Percentiles rank a stretch among this genome's conserved stretches.
Conservation (phyloP, 169 alveolate species). For the Plasmodium gaboni region DNA sequence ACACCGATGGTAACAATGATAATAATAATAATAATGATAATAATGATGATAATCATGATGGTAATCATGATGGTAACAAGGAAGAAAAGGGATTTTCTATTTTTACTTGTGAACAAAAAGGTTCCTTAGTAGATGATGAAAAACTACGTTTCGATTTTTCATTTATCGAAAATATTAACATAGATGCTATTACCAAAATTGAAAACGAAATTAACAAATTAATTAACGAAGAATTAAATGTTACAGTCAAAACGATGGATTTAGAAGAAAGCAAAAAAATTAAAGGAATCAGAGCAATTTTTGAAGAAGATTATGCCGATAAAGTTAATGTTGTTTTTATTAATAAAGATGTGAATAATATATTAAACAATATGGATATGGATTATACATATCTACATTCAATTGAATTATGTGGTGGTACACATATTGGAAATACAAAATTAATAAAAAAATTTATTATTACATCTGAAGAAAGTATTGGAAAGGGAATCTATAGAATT, state of each 20-base stretch:
- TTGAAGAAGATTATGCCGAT: conserved; percentile 94
- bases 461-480: conserved; percentile 92
- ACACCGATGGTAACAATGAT: background rate
- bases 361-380: conserved; percentile 55
- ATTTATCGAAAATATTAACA: conserved; percentile 80
- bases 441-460: conserved; percentile 82
- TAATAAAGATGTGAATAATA: conserved; percentile 82
- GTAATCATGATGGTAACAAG: background rate
- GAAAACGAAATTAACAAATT: conserved; percentile 81
- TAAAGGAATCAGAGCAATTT: conserved; percentile 88
- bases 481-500: conserved; percentile 92
- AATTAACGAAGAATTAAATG: conserved; percentile 81
- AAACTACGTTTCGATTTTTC: conserved; percentile 91
- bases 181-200: conserved; percentile 79
- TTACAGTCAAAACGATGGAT: conserved; percentile 79
- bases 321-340: conserved; percentile 94
- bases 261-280: conserved; percentile 84
- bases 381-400: conserved; percentile 83
- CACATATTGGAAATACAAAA: conserved; percentile 90
- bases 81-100: conserved; percentile 5
- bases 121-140: conserved; percentile 90
- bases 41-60: conserved; percentile 1
- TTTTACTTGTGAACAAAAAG: conserved; percentile 87
- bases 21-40: background rate
- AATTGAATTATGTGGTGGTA: conserved; percentile 94